Evolutionary conservation across 768 basidiomycete species (phyloP).

Genomic region (Leucosporidium scottii): DNA sequence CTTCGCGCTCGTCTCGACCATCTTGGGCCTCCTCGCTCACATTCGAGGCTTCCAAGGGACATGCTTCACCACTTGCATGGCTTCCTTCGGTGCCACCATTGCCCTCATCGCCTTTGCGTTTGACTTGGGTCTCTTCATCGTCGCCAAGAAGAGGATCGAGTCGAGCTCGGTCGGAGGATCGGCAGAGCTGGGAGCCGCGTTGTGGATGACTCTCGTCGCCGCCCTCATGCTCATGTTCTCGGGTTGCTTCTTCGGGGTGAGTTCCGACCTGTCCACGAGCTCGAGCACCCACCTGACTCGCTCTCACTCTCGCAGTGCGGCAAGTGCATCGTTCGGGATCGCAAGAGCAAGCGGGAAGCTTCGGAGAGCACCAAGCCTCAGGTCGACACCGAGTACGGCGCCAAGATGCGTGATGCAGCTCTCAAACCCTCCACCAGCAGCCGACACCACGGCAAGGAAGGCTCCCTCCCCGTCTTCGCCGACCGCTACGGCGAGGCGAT

Average conservation of each 20-base stretch:
- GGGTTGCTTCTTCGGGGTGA: constrained; percentile 73
- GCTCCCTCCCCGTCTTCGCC: constrained; percentile 9
- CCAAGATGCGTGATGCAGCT: constrained; percentile 21
- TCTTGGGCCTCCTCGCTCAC: constrained; percentile 83
- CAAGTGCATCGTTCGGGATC: constrained; percentile 25
- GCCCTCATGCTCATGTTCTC: constrained; percentile 80
- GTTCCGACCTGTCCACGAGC: background rate
- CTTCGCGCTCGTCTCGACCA: constrained; percentile 59
- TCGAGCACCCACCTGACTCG: background rate
- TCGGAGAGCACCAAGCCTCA: constrained; percentile 19
- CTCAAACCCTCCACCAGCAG: constrained; percentile 3
- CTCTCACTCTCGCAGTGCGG: constrained; percentile 14
- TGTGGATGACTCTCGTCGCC: constrained; percentile 84
- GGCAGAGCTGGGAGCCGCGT: constrained; percentile 59
- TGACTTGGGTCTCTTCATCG: constrained; percentile 82
- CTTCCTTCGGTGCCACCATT: constrained; percentile 64
- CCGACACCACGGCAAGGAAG: background rate
- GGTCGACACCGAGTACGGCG: constrained; percentile 14
- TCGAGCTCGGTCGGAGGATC: constrained; percentile 4
- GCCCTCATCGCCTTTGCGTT: constrained; percentile 84
- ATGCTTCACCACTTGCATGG: constrained; percentile 41
- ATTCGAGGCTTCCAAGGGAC: constrained; percentile 66
- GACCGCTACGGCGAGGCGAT: constrained; percentile 26
- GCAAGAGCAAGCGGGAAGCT: constrained; percentile 10
- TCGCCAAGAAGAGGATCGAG: constrained; percentile 78